Percentiles rank a stretch among this genome's conserved stretches.
phyloP scores from a whole-genome alignment of 2,329 filamentous ascomycete species.

The Hymenoscyphus occultus region DNA sequence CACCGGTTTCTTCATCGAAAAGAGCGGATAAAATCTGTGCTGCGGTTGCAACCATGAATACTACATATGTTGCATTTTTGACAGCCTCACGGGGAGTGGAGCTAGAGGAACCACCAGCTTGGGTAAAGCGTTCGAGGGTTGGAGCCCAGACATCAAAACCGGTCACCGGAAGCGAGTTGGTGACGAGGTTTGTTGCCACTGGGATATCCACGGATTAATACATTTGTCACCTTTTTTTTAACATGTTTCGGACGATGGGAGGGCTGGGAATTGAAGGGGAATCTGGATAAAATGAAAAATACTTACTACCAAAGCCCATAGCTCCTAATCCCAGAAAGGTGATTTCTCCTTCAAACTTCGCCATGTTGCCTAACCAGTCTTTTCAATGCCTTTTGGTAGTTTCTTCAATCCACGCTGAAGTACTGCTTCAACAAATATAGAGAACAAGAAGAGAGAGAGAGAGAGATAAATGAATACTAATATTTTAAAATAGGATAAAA shows the following conservation, averaged over 20 bases:
- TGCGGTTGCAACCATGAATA: conserved; percentile 75
- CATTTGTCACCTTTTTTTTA: neutral
- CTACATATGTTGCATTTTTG: conserved; percentile 55
- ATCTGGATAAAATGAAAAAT: neutral
- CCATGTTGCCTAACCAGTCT: neutral
- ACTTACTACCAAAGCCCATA: conserved; percentile 15
- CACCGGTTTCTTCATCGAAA: conserved; percentile 56
- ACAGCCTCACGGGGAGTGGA: conserved; percentile 61
- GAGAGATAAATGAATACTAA: neutral
- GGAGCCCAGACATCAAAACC: conserved; percentile 70
- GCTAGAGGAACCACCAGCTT: conserved; percentile 59
- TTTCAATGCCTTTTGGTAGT: neutral
- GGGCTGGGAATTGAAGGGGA: neutral
- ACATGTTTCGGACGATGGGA: neutral
- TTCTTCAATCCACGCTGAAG: neutral
- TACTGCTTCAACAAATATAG: neutral
- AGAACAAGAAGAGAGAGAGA: neutral
- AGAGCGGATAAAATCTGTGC: conserved; percentile 65
- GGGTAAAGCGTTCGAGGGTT: conserved; percentile 62
- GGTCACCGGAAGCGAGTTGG: conserved; percentile 62
- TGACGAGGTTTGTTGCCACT: conserved; percentile 69
- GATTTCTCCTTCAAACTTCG: conserved; percentile 8
- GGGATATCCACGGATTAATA: neutral
- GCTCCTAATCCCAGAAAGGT: conserved; percentile 13
- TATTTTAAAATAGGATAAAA: neutral